These are phyloP conservation scores for Leccinum subgranulosum DNA, from an alignment of 768 basidiomycete species.

Conservation along the genomic window DNA sequence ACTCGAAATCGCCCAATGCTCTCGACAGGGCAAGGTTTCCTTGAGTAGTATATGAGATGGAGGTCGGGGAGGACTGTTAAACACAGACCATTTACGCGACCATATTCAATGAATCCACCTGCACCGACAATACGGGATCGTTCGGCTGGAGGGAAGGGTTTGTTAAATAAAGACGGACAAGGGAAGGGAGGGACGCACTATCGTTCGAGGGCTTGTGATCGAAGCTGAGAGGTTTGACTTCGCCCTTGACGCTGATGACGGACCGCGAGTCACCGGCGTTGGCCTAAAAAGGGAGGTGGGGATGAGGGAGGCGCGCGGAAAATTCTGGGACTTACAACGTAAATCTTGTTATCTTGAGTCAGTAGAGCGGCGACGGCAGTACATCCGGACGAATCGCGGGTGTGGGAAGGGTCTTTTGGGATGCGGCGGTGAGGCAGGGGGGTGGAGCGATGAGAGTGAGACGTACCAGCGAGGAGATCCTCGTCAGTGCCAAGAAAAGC, in stretches of 20 bases:
- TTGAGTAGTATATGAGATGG: conserved; percentile 29
- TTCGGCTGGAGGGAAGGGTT: conserved; percentile 53
- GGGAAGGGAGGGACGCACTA: conserved; percentile 43
- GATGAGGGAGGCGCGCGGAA: background rate
- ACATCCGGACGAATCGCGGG: conserved; percentile 92
- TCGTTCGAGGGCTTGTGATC: conserved; percentile 96
- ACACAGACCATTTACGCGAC: conserved; percentile 88
- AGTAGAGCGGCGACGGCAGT: conserved; percentile 90
- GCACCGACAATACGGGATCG: conserved; percentile 82
- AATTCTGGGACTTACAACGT: conserved; percentile 57
- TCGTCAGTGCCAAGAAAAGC: conserved; percentile 95
- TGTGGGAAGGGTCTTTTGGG: conserved; percentile 72
- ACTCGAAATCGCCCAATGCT: conserved; percentile 97
- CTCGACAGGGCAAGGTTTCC: conserved; percentile 95
- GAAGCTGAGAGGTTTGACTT: conserved; percentile 83
- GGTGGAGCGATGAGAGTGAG: conserved; percentile 1
- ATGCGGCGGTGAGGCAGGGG: conserved; percentile 2
- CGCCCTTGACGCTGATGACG: conserved; percentile 80
- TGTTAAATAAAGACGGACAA: background rate
- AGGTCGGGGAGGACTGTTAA: background rate
- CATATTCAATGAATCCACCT: conserved; percentile 95
- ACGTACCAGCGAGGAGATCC: conserved; percentile 80
- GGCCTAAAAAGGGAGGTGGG: conserved; percentile 53
- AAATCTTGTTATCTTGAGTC: conserved; percentile 73
- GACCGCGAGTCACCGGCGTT: conserved; percentile 97